A percentile compares a stretch with the other conserved stretches of the same genome.
These are phyloP conservation scores for Dictyostelium purpureum DNA, from an alignment of 78 protist species.

Conservation along the genomic window DNA sequence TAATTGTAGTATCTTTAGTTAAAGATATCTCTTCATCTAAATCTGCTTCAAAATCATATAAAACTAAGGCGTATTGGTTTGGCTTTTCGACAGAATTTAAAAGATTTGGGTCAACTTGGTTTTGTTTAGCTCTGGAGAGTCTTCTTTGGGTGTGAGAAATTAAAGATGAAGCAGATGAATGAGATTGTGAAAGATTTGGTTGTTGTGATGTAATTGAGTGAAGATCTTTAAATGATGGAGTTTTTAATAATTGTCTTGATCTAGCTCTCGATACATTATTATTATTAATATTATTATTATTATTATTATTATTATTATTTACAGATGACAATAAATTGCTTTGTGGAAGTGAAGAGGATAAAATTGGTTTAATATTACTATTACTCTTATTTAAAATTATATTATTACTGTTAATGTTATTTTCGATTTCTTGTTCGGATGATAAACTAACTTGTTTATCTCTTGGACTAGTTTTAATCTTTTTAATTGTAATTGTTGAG, in stretches of 20 bases:
- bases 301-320: neutral
- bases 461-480: slow-evolving; percentile 21
- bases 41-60: slow-evolving; percentile 57
- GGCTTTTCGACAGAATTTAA: neutral
- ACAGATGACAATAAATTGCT: neutral
- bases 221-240: neutral
- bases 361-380: no score
- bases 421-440: no score
- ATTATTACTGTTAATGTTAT: no score
- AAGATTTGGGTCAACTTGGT: neutral
- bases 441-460: neutral
- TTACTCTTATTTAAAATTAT: no score
- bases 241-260: slow-evolving; percentile 12
- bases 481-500: neutral
- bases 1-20: slow-evolving; percentile 13
- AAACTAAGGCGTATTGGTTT: slow-evolving; percentile 7
- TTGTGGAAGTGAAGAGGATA: neutral
- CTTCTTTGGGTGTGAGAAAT: neutral
- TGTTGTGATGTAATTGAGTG: neutral
- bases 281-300: neutral
- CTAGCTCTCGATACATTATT: neutral
- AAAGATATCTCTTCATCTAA: slow-evolving; percentile 16
- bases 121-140: neutral
- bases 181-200: neutral
- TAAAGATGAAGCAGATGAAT: slow-evolving; percentile 7